These are phyloP conservation scores for Colletotrichum chrysophilum DNA, from an alignment of 2,329 filamentous ascomycete genomes.

Conservation along the genomic window DNA sequence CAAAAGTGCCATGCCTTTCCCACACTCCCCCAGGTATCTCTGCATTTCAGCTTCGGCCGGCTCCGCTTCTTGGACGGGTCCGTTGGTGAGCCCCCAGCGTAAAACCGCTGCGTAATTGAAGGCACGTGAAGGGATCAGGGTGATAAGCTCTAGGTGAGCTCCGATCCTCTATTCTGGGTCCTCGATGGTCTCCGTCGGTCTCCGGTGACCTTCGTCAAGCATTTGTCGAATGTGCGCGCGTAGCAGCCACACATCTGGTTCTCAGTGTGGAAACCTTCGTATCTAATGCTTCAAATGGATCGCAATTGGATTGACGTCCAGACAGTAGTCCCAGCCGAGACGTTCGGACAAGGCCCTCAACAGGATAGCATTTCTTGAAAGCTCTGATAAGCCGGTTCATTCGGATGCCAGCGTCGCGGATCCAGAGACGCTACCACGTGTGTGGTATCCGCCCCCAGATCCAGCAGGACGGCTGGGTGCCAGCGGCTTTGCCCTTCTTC, in stretches of 20 bases:
- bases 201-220: background rate
- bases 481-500: background rate
- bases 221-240: background rate
- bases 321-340: background rate
- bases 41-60: slow-evolving; percentile 18
- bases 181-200: slow-evolving; percentile 2
- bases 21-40: background rate
- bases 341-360: background rate
- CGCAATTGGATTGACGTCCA: background rate
- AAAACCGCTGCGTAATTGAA: background rate
- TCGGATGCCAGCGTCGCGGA: background rate
- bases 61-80: slow-evolving; percentile 7
- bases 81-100: background rate
- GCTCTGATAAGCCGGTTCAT: background rate
- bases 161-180: background rate
- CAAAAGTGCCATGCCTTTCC: slow-evolving; percentile 7
- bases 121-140: background rate
- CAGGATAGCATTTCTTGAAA: background rate
- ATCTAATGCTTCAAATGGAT: background rate
- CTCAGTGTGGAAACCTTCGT: background rate
- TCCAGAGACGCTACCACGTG: slow-evolving; percentile 1
- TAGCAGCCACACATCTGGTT: background rate
- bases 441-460: slow-evolving; percentile 15
- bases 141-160: slow-evolving; percentile 13
- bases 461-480: background rate